Evolutionary conservation across 73 alveolate species (phyloP).

Genomic region (Tetrahymena thermophila): DNA sequence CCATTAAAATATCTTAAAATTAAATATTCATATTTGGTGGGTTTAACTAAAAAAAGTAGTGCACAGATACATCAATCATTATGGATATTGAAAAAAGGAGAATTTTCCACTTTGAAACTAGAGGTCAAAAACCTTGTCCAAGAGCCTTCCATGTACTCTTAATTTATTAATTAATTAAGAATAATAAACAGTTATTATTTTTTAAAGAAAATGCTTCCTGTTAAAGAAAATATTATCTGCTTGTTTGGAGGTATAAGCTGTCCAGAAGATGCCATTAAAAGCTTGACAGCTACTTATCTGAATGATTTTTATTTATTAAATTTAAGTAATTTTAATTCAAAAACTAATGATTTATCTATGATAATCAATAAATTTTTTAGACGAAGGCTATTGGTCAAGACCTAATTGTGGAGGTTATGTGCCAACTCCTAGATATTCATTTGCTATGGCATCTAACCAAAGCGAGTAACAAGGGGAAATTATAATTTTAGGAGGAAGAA

Average conservation of each 20-base stretch:
- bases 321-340: background rate
- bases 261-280: slow-evolving; percentile 22
- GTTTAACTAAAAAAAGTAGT: slow-evolving; percentile 18
- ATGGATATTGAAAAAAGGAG: slow-evolving; percentile 17
- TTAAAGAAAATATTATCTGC: slow-evolving; percentile 29
- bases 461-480: slow-evolving; percentile 34
- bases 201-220: slow-evolving; percentile 3
- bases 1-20: slow-evolving; percentile 4
- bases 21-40: slow-evolving; percentile 33
- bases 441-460: slow-evolving; percentile 30
- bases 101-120: slow-evolving; percentile 10
- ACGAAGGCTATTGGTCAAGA: slow-evolving; percentile 39
- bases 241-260: slow-evolving; percentile 32
- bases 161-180: background rate
- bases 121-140: slow-evolving; percentile 29
- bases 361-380: background rate
- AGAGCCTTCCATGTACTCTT: slow-evolving; percentile 42
- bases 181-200: background rate
- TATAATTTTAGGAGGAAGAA: slow-evolving; percentile 22
- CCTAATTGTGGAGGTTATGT: slow-evolving; percentile 37
- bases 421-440: slow-evolving; percentile 34
- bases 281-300: background rate
- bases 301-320: slow-evolving; percentile 31
- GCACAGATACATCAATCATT: slow-evolving; percentile 11
- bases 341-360: background rate